phyloP scores from a whole-genome alignment of 2,329 filamentous ascomycete species.

The Incumbomyces lentus region DNA sequence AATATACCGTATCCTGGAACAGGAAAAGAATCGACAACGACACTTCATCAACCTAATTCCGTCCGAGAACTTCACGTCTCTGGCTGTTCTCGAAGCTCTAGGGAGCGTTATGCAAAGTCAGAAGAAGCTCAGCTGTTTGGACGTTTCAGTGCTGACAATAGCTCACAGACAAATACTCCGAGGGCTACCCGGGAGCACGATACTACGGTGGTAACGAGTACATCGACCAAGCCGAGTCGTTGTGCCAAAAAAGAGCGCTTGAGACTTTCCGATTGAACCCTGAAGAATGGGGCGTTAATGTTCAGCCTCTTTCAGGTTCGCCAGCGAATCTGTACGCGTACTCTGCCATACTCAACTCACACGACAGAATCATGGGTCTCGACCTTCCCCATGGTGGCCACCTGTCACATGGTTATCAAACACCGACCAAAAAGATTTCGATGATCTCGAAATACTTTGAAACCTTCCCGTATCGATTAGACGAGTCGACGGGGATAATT shows the following conservation, averaged over 20 bases:
- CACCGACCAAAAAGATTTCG: slow-evolving; percentile 88
- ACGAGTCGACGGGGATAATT: slow-evolving; percentile 84
- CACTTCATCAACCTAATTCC: slow-evolving; percentile 98
- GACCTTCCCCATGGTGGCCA: slow-evolving; percentile 95
- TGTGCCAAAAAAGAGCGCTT: slow-evolving; percentile 89
- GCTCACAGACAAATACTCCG: slow-evolving; percentile 76
- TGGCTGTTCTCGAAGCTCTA: slow-evolving; percentile 93
- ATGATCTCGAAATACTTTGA: slow-evolving; percentile 98
- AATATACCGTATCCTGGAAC: slow-evolving; percentile 82
- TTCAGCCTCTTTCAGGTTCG: slow-evolving; percentile 63
- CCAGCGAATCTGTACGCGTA: slow-evolving; percentile 98
- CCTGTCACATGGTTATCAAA: slow-evolving; percentile 94
- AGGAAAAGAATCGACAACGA: slow-evolving; percentile 63
- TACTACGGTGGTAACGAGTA: slow-evolving; percentile 99
- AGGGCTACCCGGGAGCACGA: slow-evolving; percentile 93
- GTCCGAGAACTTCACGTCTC: slow-evolving; percentile 98
- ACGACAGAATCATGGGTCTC: slow-evolving; percentile 93
- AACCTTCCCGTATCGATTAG: slow-evolving; percentile 85
- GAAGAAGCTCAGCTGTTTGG: background rate
- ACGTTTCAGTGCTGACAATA: background rate
- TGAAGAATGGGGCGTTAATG: slow-evolving; percentile 95
- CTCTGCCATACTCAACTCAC: slow-evolving; percentile 83
- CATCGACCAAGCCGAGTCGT: slow-evolving; percentile 91
- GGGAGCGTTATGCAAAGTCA: slow-evolving; percentile 79
- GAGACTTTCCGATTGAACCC: slow-evolving; percentile 79